phyloP scores from a whole-genome alignment of 2,329 filamentous ascomycete genomes.

The Mariannaea sp. region DNA sequence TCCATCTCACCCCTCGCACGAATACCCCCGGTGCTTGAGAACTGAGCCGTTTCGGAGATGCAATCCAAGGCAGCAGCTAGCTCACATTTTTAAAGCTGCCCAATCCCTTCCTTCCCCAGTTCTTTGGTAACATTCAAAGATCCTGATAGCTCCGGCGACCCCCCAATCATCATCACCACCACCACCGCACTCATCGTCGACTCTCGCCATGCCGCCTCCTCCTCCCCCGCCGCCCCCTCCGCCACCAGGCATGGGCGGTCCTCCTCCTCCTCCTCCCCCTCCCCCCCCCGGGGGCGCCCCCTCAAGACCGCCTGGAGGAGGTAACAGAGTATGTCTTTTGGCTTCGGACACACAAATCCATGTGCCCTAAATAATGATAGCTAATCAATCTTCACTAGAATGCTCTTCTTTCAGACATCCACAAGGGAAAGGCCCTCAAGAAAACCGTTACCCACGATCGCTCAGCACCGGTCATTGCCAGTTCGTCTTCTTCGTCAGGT shows the following conservation, averaged over 20 bases:
- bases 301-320: slow-evolving; percentile 57
- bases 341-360: neutral
- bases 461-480: slow-evolving; percentile 72
- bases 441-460: slow-evolving; percentile 92
- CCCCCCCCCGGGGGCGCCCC: slow-evolving; percentile 57
- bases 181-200: slow-evolving; percentile 9
- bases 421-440: slow-evolving; percentile 78
- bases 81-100: slow-evolving; percentile 16
- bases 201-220: slow-evolving; percentile 53
- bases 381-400: slow-evolving; percentile 58
- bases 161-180: slow-evolving; percentile 18
- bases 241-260: slow-evolving; percentile 64
- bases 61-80: slow-evolving; percentile 7
- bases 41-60: neutral
- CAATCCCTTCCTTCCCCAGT: slow-evolving; percentile 20
- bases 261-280: slow-evolving; percentile 68
- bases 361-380: neutral
- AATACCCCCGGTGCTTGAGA: neutral
- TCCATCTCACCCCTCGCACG: neutral
- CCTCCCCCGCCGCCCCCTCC: slow-evolving; percentile 75
- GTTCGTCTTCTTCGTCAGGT: slow-evolving; percentile 48
- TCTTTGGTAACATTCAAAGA: slow-evolving; percentile 20
- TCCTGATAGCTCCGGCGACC: slow-evolving; percentile 14
- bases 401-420: slow-evolving; percentile 85
- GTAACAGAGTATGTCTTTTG: slow-evolving; percentile 64